Percentiles rank a stretch among this genome's conserved stretches.
phyloP scores from a whole-genome alignment of 2,329 filamentous ascomycete genomes.

The Dothidotthia symphoricarpi region DNA sequence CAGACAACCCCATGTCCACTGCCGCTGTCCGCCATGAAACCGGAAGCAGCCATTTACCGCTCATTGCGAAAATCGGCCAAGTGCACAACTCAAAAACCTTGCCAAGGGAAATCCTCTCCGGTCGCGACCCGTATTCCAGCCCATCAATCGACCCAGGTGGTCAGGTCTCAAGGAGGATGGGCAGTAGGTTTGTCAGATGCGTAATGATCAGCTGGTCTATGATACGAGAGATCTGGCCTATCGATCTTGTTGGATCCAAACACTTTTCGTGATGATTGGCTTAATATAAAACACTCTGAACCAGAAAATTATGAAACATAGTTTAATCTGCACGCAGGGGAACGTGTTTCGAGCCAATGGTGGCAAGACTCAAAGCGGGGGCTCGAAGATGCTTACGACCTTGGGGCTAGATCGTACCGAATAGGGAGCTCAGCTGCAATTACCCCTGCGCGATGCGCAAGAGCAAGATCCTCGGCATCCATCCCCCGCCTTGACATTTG shows the following conservation, averaged over 20 bases:
- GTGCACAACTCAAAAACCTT: constrained; percentile 1
- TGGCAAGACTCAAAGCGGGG: neutral
- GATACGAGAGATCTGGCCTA: too few species aligned
- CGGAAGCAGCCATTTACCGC: too few species aligned
- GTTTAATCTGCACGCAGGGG: constrained; percentile 12
- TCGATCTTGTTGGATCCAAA: too few species aligned
- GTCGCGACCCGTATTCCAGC: too few species aligned
- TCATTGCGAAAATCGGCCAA: too few species aligned
- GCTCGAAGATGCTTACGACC: constrained; percentile 11
- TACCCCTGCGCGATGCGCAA: constrained; percentile 28
- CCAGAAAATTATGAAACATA: too few species aligned
- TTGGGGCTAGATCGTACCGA: constrained; percentile 15
- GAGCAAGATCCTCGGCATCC: constrained; percentile 24
- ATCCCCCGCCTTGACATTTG: constrained; percentile 14
- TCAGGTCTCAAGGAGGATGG: too few species aligned
- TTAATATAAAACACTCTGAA: too few species aligned
- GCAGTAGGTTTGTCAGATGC: too few species aligned
- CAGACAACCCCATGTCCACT: constrained; percentile 15
- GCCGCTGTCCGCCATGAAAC: neutral
- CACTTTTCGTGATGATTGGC: too few species aligned
- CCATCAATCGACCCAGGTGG: too few species aligned
- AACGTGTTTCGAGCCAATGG: constrained; percentile 13
- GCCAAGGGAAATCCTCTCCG: constrained; percentile 15
- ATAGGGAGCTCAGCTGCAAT: constrained; percentile 16
- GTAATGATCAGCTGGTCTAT: too few species aligned